Evolutionary conservation across 805 yeast species (phyloP), one percentile per base, ranked within the genome.

Genomic region (Lipomyces mesembrius): DNA sequence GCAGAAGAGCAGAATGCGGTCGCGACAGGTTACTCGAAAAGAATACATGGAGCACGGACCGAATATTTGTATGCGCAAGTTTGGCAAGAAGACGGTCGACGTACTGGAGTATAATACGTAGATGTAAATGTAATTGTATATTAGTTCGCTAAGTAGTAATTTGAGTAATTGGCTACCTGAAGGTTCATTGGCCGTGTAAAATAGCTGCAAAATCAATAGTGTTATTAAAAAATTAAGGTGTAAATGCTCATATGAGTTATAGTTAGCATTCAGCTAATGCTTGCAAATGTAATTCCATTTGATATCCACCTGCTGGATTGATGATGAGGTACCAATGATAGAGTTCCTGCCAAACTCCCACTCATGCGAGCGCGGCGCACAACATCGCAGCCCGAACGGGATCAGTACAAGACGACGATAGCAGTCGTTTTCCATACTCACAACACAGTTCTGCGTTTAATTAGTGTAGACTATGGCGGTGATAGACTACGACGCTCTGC

Each of bases 41-140:
- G 98, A 95, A 60, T 95, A 92, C 74, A 83, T 85, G 70, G 99
- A 95, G 77, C 88, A 91, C 74, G 99, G 99, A 5, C 27, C 35
- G 4, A 67, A 61, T 39, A 56, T 63, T 7, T 67, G 70, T 27
- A 17, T 63, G 43, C 17, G 53, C 34, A 63, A 59, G 52, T 67
- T 63, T 57, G 67, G 69, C 12, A 52, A 29, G 39, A 52, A 57
- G 8, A 8, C 60, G 14, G 55, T 37, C 51, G 8, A 60, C 27
- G 35, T 32, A 2, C 39, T 17, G 0, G 43, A 32, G 49, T 12
- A 43, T 43, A 43, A 43, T n/a, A 3, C 9, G 49, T 43, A 17
- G 20, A 43, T 43, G 20, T n/a, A 35, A 35, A 9, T 29, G 27
- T 7, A 1, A n/a, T 29, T 52, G 29, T 52, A 49, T n/a, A 49